phyloP scores from a whole-genome alignment of 2,329 filamentous ascomycete species.

The Botrytis sinoallii region DNA sequence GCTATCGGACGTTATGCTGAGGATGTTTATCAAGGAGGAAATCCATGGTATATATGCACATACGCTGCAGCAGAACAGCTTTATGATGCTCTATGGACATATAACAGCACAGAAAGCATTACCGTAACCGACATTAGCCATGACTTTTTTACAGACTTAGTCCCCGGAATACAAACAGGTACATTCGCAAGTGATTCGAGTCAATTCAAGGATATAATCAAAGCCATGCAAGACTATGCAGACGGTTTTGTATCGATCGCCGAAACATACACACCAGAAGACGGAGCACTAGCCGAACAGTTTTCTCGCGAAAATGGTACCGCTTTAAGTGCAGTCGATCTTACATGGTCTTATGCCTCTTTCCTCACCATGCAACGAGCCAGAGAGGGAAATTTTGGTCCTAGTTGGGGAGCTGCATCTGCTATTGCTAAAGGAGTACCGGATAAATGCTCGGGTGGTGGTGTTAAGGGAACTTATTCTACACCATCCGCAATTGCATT shows the following conservation, averaged over 20 bases:
- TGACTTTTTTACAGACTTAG: constrained; percentile 67
- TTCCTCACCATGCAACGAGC: constrained; percentile 61
- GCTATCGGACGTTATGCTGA: constrained; percentile 66
- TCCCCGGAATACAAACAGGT: constrained; percentile 54
- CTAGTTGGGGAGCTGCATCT: constrained; percentile 50
- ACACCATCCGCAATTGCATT: not conserved
- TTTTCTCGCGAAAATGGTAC: constrained; percentile 53
- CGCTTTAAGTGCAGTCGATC: constrained; percentile 59
- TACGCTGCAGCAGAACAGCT: constrained; percentile 49
- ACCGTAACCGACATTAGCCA: constrained; percentile 62
- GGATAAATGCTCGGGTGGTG: constrained; percentile 4
- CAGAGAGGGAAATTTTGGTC: constrained; percentile 51
- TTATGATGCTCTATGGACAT: constrained; percentile 68
- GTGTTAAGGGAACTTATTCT: not conserved
- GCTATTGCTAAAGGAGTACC: constrained; percentile 37
- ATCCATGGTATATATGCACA: constrained; percentile 67
- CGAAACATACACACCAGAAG: constrained; percentile 49
- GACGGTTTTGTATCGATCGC: constrained; percentile 53
- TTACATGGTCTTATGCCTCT: constrained; percentile 71
- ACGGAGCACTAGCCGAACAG: constrained; percentile 65
- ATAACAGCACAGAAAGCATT: constrained; percentile 61
- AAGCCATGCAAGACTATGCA: constrained; percentile 60
- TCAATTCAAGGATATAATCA: constrained; percentile 47
- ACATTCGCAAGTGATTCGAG: constrained; percentile 62
- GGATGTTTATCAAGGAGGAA: constrained; percentile 72